Evolutionary conservation across 2,329 filamentous ascomycete genomes (phyloP), one percentile per base, ranked within the genome.

Genomic region (Microcyclospora pomicola): DNA sequence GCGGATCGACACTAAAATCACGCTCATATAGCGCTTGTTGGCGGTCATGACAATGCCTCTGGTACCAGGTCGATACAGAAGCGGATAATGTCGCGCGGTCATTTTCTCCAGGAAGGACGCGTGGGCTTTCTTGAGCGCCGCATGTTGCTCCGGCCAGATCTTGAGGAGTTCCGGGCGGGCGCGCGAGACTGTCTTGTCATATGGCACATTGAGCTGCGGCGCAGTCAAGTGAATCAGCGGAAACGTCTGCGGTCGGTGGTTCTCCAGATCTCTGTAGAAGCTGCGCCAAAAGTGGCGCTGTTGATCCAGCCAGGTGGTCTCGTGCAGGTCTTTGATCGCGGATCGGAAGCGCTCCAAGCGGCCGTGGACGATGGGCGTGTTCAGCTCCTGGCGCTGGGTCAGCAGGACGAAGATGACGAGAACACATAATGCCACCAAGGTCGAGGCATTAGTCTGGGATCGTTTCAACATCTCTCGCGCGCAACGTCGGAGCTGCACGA

Each of bases 1-100:
- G 7, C 59, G 59, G 11, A 68, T 50, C 2, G 62, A 65, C 6
- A 66, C 59, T 9, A 64, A 53, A 33, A 66, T 50, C 1, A 63
- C 59, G 1, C 63, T 61, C 7, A 67, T 49, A 39, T 64, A 65
- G 14, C 52, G 45, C 2, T 59, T 60, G n/a, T 61, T 62, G 1
- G 62, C 65, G 9, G 65, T 55, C 10, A 52, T 51, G 11, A 59
- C 59, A 31, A 62, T 51, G n/a, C 59, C 59, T n/a, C 31, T 14
- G 9, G 5, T 36, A 37, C 9, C 46, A 40, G 10, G 33, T 41
- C 27, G 39, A 49, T 5, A 44, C 13, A 16, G 13, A 9, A 33
- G 31, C 31, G 19, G 19, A 24, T 24, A 24, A 24, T 24, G 19
- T 24, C 19, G 19, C 7, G 19, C 19, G 19, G 19, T n/a, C 9